phyloP scores from a whole-genome alignment of 2,329 filamentous ascomycete species.

The Aspergillus viridinutans region DNA sequence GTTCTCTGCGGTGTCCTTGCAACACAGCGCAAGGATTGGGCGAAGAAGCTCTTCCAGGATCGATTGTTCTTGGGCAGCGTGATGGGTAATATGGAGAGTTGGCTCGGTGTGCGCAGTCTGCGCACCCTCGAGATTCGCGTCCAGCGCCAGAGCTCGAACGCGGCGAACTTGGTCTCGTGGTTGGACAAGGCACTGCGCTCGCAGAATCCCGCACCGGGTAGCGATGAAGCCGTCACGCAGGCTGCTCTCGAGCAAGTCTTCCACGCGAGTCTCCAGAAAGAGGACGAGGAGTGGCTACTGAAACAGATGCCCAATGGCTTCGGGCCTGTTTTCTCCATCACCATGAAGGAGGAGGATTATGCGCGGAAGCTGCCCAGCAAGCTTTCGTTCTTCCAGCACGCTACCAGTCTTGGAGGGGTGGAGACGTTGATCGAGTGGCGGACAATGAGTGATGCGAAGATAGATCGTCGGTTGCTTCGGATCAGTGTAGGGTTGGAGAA shows the following conservation, averaged over 20 bases:
- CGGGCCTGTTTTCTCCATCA: conserved; percentile 80
- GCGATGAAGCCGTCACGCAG: conserved; percentile 45
- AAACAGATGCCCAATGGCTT: conserved; percentile 90
- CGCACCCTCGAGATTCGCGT: conserved; percentile 83
- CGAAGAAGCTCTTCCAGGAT: conserved; percentile 60
- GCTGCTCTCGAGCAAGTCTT: conserved; percentile 58
- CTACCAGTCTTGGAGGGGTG: conserved; percentile 87
- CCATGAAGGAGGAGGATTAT: conserved; percentile 55
- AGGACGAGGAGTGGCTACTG: conserved; percentile 66
- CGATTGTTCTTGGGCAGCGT: conserved; percentile 74
- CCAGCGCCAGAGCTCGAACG: conserved; percentile 67
- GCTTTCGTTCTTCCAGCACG: conserved; percentile 82
- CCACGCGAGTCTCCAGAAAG: conserved; percentile 76
- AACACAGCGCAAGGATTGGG: conserved; percentile 57
- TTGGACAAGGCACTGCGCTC: conserved; percentile 52
- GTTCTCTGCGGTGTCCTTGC: conserved; percentile 82
- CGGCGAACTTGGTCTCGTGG: conserved; percentile 68
- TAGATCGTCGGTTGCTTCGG: conserved; percentile 69
- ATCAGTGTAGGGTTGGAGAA: conserved; percentile 84
- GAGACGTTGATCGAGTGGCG: conserved; percentile 97
- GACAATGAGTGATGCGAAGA: conserved; percentile 72
- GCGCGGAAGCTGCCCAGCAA: conserved; percentile 72
- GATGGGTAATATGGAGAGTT: conserved; percentile 85
- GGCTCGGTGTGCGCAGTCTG: conserved; percentile 82
- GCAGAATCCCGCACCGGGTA: conserved; percentile 33